Percentiles rank a stretch among this genome's conserved stretches.
Conservation (phyloP, 306 rosid genomes). For the Glycine latifolia region DNA sequence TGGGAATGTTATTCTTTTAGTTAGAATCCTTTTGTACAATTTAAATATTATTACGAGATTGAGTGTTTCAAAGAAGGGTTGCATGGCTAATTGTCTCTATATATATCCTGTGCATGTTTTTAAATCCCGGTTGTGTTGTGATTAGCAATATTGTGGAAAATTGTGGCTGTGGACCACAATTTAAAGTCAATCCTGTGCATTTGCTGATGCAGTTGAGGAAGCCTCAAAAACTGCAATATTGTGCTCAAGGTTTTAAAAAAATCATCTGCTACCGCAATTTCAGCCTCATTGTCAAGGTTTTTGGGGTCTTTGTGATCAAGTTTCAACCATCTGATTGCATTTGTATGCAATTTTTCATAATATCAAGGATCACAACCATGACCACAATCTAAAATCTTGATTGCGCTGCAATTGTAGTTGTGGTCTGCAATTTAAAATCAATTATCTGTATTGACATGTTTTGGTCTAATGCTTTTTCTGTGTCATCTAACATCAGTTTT, state of each 20-base stretch:
- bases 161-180: neutral
- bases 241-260: neutral
- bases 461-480: neutral
- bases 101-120: neutral
- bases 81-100: neutral
- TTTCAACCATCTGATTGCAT: neutral
- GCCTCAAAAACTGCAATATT: neutral
- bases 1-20: neutral
- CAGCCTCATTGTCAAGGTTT: neutral
- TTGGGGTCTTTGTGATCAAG: neutral
- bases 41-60: neutral
- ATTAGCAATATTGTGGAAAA: neutral
- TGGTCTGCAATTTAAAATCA: neutral
- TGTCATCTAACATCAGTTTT: neutral
- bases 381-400: neutral
- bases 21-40: neutral
- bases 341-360: neutral
- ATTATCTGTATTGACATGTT: neutral
- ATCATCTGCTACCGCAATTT: neutral
- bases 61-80: constrained; percentile 1
- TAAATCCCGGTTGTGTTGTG: neutral
- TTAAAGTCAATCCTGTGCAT: neutral
- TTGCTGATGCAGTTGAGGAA: neutral
- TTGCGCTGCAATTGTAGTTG: neutral
- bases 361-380: neutral